Evolutionary conservation across 2,329 filamentous ascomycete genomes (phyloP).

Genomic region (Fusarium musae): DNA sequence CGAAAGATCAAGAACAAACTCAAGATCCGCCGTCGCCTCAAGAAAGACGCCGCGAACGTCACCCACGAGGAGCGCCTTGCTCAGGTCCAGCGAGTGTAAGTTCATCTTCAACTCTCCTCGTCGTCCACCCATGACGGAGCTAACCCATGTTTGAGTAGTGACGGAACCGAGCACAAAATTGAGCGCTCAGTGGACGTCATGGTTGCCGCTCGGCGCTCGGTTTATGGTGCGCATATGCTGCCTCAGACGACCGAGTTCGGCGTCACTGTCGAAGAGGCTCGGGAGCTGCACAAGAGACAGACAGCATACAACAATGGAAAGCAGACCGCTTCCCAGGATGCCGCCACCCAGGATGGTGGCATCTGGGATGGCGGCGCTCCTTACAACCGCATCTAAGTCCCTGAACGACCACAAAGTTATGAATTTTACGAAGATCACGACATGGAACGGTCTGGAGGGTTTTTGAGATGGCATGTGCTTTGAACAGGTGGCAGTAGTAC

Average conservation of each 20-base stretch:
- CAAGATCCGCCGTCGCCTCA: too few relatives aligned
- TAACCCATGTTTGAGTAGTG: background rate
- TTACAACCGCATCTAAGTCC: too few relatives aligned
- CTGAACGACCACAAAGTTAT: too few relatives aligned
- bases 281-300: rapidly evolving
- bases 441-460: too few relatives aligned
- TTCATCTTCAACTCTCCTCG: background rate
- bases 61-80: rapidly evolving
- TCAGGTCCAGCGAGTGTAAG: background rate
- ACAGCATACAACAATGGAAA: too few relatives aligned
- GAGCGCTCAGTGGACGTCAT: rapidly evolving
- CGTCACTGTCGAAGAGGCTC: rapidly evolving
- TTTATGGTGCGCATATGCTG: rapidly evolving
- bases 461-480: too few relatives aligned
- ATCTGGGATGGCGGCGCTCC: too few relatives aligned
- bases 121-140: background rate
- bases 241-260: rapidly evolving
- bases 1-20: background rate
- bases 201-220: rapidly evolving
- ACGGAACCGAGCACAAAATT: rapidly evolving
- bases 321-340: too few relatives aligned
- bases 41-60: background rate
- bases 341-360: too few relatives aligned
- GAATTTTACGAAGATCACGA: too few relatives aligned
- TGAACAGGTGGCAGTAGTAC: background rate